Evolutionary conservation across 2,329 filamentous ascomycete species (phyloP).

Genomic region (Aaosphaeria arxii): DNA sequence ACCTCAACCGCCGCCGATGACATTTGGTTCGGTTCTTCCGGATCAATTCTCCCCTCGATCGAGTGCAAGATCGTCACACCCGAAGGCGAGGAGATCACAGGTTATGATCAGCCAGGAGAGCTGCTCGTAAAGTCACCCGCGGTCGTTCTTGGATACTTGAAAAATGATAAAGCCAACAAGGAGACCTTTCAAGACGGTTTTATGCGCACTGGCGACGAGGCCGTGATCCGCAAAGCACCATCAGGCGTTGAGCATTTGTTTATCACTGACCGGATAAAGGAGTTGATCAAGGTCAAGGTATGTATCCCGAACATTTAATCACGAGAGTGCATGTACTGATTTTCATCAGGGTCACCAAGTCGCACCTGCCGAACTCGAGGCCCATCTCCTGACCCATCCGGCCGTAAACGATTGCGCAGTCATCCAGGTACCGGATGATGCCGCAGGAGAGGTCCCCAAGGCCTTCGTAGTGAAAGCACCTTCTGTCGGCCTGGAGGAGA

Average conservation of each 20-base stretch:
- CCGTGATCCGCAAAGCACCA: conserved; percentile 62
- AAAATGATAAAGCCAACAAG: conserved; percentile 77
- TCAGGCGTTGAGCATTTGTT: conserved; percentile 75
- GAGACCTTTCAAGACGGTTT: conserved; percentile 78
- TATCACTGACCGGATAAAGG: conserved; percentile 79
- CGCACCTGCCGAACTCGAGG: conserved; percentile 78
- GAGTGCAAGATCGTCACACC: conserved; percentile 65
- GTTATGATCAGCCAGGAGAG: conserved; percentile 74
- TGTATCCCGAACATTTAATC: conserved; percentile 6
- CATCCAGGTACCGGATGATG: conserved; percentile 66
- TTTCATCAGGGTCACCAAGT: conserved; percentile 69
- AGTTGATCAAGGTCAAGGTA: conserved; percentile 77
- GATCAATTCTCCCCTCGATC: conserved; percentile 64
- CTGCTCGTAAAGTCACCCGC: conserved; percentile 74
- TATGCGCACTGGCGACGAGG: conserved; percentile 85
- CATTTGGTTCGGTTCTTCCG: conserved; percentile 68
- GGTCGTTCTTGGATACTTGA: conserved; percentile 77
- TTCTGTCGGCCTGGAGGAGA: conserved; percentile 51
- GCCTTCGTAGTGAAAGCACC: conserved; percentile 61
- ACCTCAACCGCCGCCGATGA: conserved; percentile 60
- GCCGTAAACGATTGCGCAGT: conserved; percentile 77
- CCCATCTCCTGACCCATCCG: conserved; percentile 71
- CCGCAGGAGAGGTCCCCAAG: conserved; percentile 61
- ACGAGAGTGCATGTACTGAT: background rate
- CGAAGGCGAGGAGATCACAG: conserved; percentile 69